Conservation (phyloP, 495 filamentous ascomycete genomes). For the Penicillium cinerascens region DNA sequence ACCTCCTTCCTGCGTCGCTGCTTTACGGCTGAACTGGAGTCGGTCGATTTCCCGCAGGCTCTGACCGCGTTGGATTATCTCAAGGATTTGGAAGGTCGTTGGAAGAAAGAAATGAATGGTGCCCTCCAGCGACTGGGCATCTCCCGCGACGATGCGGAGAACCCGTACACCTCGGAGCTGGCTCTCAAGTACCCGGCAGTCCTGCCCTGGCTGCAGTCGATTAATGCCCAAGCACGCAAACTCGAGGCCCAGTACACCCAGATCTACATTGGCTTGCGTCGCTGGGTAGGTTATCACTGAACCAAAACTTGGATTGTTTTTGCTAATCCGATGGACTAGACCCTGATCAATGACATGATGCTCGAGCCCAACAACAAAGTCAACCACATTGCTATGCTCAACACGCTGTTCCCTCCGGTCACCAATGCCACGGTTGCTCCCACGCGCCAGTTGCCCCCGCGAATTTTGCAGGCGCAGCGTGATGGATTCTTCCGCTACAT, state of each 20-base stretch:
- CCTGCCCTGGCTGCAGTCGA: conserved; percentile 51
- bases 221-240: conserved; percentile 53
- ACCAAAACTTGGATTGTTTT: not conserved
- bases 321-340: conserved; percentile 33
- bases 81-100: conserved; percentile 60
- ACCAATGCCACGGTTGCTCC: conserved; percentile 44
- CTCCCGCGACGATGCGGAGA: conserved; percentile 34
- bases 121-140: conserved; percentile 45
- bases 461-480: conserved; percentile 55
- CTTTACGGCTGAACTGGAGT: conserved; percentile 53
- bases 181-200: conserved; percentile 49
- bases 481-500: conserved; percentile 67
- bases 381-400: conserved; percentile 73
- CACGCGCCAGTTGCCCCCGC: conserved; percentile 51
- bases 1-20: conserved; percentile 60
- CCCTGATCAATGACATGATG: conserved; percentile 67
- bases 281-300: conserved; percentile 56
- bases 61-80: conserved; percentile 70
- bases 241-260: conserved; percentile 62
- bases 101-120: conserved; percentile 55
- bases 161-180: conserved; percentile 34
- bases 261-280: conserved; percentile 63
- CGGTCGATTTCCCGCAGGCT: conserved; percentile 70
- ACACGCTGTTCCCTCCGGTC: conserved; percentile 67
- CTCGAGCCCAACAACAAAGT: conserved; percentile 61